A percentile compares a stretch with the other conserved stretches of the same genome.
phyloP scores from a whole-genome alignment of 1,139 yeast species.

The Casaregolazyma lundiana region DNA sequence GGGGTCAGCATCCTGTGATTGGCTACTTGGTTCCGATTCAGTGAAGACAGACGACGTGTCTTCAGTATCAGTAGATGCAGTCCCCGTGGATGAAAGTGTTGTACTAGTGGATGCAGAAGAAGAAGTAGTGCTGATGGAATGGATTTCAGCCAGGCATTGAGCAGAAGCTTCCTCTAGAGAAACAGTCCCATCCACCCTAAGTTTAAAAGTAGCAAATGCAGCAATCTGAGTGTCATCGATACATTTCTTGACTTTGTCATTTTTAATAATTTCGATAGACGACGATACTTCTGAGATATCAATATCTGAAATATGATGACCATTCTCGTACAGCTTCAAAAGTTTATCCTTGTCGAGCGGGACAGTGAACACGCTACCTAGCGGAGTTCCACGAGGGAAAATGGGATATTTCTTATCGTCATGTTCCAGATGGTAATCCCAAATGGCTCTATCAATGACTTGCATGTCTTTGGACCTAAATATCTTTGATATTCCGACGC shows the following conservation, averaged over 20 bases:
- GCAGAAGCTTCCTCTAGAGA: conserved; percentile 22
- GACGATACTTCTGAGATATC: conserved; percentile 27
- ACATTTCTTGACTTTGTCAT: conserved; percentile 23
- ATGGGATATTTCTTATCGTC: conserved; percentile 19
- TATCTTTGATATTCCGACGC: conserved; percentile 57
- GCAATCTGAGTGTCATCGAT: conserved; percentile 22
- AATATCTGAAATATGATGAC: conserved; percentile 41
- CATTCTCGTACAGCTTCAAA: conserved; percentile 54
- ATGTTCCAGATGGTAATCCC: conserved; percentile 35
- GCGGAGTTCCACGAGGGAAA: conserved; percentile 31
- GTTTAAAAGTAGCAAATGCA: conserved; percentile 25
- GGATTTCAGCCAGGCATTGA: conserved; percentile 13
- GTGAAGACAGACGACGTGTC: conserved; percentile 9
- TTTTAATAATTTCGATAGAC: conserved; percentile 21
- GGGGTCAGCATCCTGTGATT: conserved; percentile 12
- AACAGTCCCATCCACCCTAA: conserved; percentile 28
- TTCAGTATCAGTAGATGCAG: conserved; percentile 1
- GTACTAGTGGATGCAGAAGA: neutral
- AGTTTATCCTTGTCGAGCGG: conserved; percentile 27
- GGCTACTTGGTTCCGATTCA: conserved; percentile 11
- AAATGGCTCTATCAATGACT: conserved; percentile 51
- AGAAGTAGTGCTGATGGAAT: neutral
- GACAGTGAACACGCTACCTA: conserved; percentile 20
- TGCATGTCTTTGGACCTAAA: conserved; percentile 60
- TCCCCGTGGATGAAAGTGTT: conserved; percentile 1